Base-by-base conservation (phyloP, 108 stramenopile species). In the Cyclostephanos tholiformis region DNA sequence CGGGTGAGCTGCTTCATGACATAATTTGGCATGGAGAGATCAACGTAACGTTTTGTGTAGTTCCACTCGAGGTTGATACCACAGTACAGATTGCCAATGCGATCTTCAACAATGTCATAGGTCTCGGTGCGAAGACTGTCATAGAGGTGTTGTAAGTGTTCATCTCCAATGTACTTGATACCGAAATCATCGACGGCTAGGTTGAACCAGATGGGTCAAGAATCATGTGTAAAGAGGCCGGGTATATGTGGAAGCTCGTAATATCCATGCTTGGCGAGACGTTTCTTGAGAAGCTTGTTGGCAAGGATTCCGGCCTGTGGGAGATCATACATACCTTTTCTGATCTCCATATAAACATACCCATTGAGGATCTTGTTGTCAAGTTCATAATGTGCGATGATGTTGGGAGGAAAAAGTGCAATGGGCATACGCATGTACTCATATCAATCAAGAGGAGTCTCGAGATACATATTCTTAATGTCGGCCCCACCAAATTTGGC, bases 161-260 rank as follows among this genome's bases (percentile, higher is more conserved):
- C 58, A 12, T 70, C 23, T 35, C 55, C 49, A 13, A 39, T 38
- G 70, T 83, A 84, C 66, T 82, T 72, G 63, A 86, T 55, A 20
- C 75, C 82, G 57, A 86, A 86, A 65, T 86, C 83, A 49, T 86
- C 82, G 9, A 86, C 86, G 0, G 76, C 82, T 8, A 53, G 19
- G 6, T 22, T 53, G 52, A 53, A 53, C 52, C 52, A 53, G 2
- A 51, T 20, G 4, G 22, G 83, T 70, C 12, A 75, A 36, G 58
- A 83, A 2, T 8, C 50, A 10, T 51, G n/a, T n/a, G n/a, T n/a
- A n/a, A n/a, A n/a, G n/a, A n/a, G n/a, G n/a, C n/a, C n/a, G n/a
- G n/a, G n/a, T n/a, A n/a, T n/a, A n/a, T n/a, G n/a, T n/a, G n/a
- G n/a, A n/a, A n/a, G n/a, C n/a, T n/a, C n/a, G n/a, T n/a, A n/a